Percentiles rank a stretch among this genome's conserved stretches.
Evolutionary conservation across 2,329 filamentous ascomycete genomes (phyloP).

Genomic region (Neonectria sp.): DNA sequence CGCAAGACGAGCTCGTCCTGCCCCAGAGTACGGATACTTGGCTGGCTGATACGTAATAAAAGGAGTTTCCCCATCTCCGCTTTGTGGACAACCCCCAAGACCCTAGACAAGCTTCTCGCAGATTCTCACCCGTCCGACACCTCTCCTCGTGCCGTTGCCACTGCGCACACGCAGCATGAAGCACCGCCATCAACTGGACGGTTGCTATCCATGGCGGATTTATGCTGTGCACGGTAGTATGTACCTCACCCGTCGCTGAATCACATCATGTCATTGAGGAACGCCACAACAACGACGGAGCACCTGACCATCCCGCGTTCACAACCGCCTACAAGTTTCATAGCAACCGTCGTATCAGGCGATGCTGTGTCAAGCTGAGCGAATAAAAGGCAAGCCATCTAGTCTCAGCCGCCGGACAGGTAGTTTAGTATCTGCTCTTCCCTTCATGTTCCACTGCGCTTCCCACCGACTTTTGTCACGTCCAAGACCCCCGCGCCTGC

Average conservation of each 20-base stretch:
- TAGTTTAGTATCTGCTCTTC: not conserved
- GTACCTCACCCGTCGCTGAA: not conserved
- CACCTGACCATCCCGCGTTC: not conserved
- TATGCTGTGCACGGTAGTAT: too few relatives aligned
- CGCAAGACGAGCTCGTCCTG: slow-evolving; percentile 29
- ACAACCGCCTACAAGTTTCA: not conserved
- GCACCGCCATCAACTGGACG: not conserved
- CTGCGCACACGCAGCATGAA: not conserved
- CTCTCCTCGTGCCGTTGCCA: not conserved
- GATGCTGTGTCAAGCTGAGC: not conserved
- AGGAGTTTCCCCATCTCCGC: slow-evolving; percentile 33
- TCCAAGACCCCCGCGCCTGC: too few relatives aligned
- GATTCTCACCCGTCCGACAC: not conserved
- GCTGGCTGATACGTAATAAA: slow-evolving; percentile 37
- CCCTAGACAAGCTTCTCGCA: slow-evolving; percentile 20
- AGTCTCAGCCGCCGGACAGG: not conserved
- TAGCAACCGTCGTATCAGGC: not conserved
- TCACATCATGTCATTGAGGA: not conserved
- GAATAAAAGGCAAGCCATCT: not conserved
- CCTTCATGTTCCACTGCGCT: not conserved
- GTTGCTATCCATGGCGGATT: not conserved
- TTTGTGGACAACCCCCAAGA: slow-evolving; percentile 22
- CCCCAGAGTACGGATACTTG: slow-evolving; percentile 14
- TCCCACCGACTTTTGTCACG: not conserved
- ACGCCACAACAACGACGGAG: not conserved